Evolutionary conservation across 2,329 filamentous ascomycete genomes (phyloP), one percentile per base, ranked within the genome.

Genomic region (Metarhizium anisopliae): DNA sequence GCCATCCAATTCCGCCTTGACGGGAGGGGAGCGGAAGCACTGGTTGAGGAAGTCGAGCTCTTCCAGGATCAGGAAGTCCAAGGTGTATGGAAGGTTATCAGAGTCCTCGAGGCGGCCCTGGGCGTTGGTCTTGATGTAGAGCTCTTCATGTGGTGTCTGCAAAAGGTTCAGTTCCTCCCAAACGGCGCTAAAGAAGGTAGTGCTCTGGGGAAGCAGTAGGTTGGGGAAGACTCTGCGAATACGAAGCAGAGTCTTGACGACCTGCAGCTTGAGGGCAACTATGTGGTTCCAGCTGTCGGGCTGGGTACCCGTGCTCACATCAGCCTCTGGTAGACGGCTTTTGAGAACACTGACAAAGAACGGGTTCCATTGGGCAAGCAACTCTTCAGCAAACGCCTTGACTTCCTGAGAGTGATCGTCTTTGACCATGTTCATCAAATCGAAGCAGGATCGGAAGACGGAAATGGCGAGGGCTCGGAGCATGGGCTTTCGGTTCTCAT

Each of bases 371-470:
- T 83, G 82, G 62, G 79, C 80, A 51, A 97, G 78, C 0, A 90
- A 84, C 66, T 95, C 88, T 59, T 96, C 90, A 54, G 93, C 91
- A 69, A 99, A 99, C 1, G 79, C 80, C 71, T 90, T 94, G 59
- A 97, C 90, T 55, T 89, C 89, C 56, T 81, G 80, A 65, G 89
- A 89, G 72, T 97, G 89, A 63, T 95, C 90, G 62, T 96, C 92
- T 77, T 96, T 88, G 61, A 97, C 89, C 83, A 96, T 95, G 72
- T 97, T 91, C 74, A 99, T 83, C 56, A 94, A 89, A 68, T 97
- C 91, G 69, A 99, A 95, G 72, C 90, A 96, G 51, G 85, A 85
- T 56, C 90, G 83, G 77, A 97, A 96, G 56, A 96, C 89, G 45
- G 88, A 90, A 47, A 97, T 87, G 43, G 94, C 89, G 62, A 97